Percentiles rank a stretch among this genome's conserved stretches.
phyloP scores from a whole-genome alignment of 108 stramenopile species.

The Nannochloropsis salina region DNA sequence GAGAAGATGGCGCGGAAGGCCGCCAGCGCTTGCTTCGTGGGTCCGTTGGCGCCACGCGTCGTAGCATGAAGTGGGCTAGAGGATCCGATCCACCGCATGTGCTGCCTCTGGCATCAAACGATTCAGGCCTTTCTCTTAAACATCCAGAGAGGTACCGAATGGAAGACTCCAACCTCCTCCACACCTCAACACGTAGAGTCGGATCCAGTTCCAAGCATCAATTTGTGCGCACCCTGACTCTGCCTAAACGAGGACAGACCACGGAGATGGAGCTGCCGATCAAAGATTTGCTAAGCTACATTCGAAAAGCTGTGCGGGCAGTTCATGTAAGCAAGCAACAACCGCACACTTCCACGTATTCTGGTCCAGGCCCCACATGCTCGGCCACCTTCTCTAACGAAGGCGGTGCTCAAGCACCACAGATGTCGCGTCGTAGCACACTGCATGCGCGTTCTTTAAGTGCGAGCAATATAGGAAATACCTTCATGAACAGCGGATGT shows the following conservation, averaged over 20 bases:
- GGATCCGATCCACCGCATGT: no score
- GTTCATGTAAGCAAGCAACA: conserved; percentile 3
- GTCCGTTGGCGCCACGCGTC: neutral
- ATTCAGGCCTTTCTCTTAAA: no score
- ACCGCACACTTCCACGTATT: neutral
- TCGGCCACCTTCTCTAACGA: neutral
- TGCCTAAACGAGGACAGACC: conserved; percentile 5
- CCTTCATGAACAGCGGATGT: neutral
- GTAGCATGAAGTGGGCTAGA: no score
- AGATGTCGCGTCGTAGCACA: neutral
- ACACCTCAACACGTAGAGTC: no score
- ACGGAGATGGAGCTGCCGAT: neutral
- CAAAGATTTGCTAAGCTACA: neutral
- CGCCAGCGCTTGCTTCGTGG: conserved; percentile 15
- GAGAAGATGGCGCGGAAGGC: neutral
- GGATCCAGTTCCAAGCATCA: neutral
- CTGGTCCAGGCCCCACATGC: neutral
- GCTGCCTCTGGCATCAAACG: no score
- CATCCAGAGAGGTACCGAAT: no score
- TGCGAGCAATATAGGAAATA: neutral
- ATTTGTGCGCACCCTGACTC: conserved; percentile 1
- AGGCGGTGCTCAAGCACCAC: neutral
- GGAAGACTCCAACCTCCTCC: no score
- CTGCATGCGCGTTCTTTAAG: neutral
- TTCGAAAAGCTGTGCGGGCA: neutral